Evolutionary conservation across 352 stramenopile genomes (phyloP).

Genomic region (Globisporangium echinulatum): DNA sequence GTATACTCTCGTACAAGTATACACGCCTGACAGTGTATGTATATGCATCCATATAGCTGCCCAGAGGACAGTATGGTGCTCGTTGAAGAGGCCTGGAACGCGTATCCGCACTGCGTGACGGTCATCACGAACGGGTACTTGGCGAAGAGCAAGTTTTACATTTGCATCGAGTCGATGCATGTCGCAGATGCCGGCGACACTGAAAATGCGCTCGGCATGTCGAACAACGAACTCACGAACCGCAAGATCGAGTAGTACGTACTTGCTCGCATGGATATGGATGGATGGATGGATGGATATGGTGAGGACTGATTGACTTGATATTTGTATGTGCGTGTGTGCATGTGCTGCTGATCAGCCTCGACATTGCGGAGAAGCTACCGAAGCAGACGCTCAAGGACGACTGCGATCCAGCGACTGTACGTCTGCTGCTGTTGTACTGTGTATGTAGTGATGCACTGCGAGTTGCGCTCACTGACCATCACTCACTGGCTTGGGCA

Average conservation of each 20-base stretch:
- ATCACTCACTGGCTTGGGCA: background rate
- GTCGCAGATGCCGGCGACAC: conserved; percentile 46
- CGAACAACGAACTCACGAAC: conserved; percentile 60
- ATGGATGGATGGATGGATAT: background rate
- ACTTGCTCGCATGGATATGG: too few relatives aligned
- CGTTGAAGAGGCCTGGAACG: conserved; percentile 83
- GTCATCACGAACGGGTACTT: conserved; percentile 83
- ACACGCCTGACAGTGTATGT: background rate
- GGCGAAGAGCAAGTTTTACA: conserved; percentile 85
- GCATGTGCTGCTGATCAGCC: conserved; percentile 17
- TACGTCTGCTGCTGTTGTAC: conserved; percentile 14
- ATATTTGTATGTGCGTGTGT: background rate
- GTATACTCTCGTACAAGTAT: too few relatives aligned
- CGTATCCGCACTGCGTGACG: conserved; percentile 83
- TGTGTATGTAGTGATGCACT: background rate
- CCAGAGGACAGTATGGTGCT: conserved; percentile 84
- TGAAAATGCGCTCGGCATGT: conserved; percentile 67
- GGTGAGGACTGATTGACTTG: background rate
- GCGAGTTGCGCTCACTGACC: background rate
- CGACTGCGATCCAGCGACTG: conserved; percentile 53
- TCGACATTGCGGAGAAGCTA: conserved; percentile 74
- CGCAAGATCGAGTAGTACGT: conserved; percentile 74
- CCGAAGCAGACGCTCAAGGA: conserved; percentile 72
- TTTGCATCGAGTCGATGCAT: conserved; percentile 79
- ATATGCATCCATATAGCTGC: conserved; percentile 30